A percentile compares a stretch with the other conserved stretches of the same genome.
phyloP scores from a whole-genome alignment of 2,329 filamentous ascomycete species.

The Pezizomycotina sp. region DNA sequence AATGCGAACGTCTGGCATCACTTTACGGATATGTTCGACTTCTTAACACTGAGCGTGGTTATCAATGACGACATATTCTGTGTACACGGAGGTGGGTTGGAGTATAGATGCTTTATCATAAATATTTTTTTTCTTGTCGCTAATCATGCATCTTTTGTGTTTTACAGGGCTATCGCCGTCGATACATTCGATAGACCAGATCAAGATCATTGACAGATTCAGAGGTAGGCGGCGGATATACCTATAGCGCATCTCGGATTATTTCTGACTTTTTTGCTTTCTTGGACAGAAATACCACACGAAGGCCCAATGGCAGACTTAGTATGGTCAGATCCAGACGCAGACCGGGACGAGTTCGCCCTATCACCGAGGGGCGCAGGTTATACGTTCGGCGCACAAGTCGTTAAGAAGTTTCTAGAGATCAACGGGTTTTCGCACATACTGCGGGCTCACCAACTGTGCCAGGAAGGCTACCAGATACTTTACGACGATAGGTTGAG shows the following conservation, averaged over 20 bases:
- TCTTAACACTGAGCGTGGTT: constrained; percentile 85
- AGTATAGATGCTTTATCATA: too few species aligned
- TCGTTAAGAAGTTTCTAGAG: constrained; percentile 93
- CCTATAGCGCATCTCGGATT: too few species aligned
- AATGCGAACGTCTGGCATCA: constrained; percentile 99
- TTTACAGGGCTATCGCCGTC: constrained; percentile 72
- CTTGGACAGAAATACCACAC: constrained; percentile 93
- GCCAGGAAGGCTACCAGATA: constrained; percentile 94
- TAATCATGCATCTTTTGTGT: too few species aligned
- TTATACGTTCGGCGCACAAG: constrained; percentile 93
- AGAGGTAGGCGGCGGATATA: too few species aligned
- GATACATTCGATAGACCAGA: constrained; percentile 97
- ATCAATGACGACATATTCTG: constrained; percentile 99
- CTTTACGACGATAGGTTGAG: constrained; percentile 87
- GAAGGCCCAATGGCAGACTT: constrained; percentile 99
- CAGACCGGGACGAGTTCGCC: constrained; percentile 93
- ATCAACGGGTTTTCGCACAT: constrained; percentile 98
- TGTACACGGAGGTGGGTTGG: constrained; percentile 69
- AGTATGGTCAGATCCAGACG: constrained; percentile 95
- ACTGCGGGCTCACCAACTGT: constrained; percentile 90
- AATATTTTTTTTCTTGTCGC: too few species aligned
- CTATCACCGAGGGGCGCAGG: constrained; percentile 83
- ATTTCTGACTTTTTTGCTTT: too few species aligned
- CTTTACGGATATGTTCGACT: constrained; percentile 99
- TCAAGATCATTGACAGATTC: constrained; percentile 98